phyloP scores from a whole-genome alignment of 768 basidiomycete genomes.

The Tricholoma saponaceum region DNA sequence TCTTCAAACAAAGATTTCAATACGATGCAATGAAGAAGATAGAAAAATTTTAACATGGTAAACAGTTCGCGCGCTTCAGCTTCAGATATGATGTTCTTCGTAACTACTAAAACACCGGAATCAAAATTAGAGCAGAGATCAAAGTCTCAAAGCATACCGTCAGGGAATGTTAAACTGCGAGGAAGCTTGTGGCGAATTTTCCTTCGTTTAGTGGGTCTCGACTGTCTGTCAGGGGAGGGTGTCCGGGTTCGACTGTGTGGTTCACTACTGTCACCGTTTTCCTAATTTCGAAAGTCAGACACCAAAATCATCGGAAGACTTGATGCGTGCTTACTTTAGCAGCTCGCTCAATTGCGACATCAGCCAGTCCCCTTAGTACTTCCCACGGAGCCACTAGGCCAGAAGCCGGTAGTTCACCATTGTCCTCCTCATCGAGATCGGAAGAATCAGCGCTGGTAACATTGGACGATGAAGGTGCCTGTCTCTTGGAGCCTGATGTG shows the following conservation, averaged over 20 bases:
- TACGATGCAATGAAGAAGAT: constrained; percentile 6
- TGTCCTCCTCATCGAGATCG: constrained; percentile 80
- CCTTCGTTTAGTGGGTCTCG: constrained; percentile 65
- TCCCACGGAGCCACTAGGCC: constrained; percentile 88
- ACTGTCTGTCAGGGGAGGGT: constrained; percentile 66
- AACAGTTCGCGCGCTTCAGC: constrained; percentile 84
- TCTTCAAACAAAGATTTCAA: constrained; percentile 35
- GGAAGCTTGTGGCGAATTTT: constrained; percentile 63
- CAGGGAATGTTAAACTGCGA: constrained; percentile 65
- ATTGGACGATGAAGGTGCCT: constrained; percentile 58
- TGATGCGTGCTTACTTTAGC: constrained; percentile 52
- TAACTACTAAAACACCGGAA: constrained; percentile 55
- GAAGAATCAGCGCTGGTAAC: constrained; percentile 79
- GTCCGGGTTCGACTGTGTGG: constrained; percentile 73
- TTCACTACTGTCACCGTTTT: constrained; percentile 75
- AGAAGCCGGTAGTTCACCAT: constrained; percentile 73
- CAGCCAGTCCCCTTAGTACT: constrained; percentile 75
- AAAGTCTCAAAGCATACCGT: constrained; percentile 45
- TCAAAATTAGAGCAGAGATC: constrained; percentile 8
- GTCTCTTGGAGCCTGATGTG: constrained; percentile 50
- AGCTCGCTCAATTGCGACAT: constrained; percentile 76
- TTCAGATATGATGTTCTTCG: constrained; percentile 77
- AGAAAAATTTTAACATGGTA: constrained; percentile 57
- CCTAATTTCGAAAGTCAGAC: constrained; percentile 35
- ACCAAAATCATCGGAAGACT: constrained; percentile 1